phyloP scores from a whole-genome alignment of 2,329 filamentous ascomycete species.

The Monosporascus sp. region DNA sequence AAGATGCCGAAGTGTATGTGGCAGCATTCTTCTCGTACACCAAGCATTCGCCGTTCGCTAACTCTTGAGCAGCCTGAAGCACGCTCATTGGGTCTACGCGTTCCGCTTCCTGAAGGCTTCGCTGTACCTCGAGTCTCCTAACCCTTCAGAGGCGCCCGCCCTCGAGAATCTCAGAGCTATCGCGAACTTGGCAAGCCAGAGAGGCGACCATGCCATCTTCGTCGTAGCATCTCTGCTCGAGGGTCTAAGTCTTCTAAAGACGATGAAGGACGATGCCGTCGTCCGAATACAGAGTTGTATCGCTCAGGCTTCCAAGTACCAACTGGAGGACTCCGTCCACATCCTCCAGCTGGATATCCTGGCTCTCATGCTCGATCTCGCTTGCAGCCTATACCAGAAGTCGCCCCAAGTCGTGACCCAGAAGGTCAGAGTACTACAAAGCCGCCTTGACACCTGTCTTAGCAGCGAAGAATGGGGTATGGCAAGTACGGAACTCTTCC shows the following conservation, averaged over 20 bases:
- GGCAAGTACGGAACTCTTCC: conserved; percentile 42
- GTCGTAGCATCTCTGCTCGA: conserved; percentile 64
- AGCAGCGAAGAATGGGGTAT: conserved; percentile 40
- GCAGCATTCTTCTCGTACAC: not conserved
- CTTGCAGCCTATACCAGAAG: conserved; percentile 62
- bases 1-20: conserved; percentile 60
- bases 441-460: conserved; percentile 53
- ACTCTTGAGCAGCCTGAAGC: conserved; percentile 43
- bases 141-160: conserved; percentile 55
- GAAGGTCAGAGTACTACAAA: conserved; percentile 60
- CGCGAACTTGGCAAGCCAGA: conserved; percentile 50
- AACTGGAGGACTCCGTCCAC: conserved; percentile 57
- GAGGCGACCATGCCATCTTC: conserved; percentile 59
- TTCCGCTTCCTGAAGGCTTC: conserved; percentile 70
- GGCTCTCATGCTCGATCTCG: conserved; percentile 63
- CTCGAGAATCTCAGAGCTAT: conserved; percentile 67
- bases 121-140: conserved; percentile 58
- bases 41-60: conserved; percentile 7
- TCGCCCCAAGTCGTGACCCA: conserved; percentile 48
- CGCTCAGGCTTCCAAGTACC: conserved; percentile 67
- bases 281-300: conserved; percentile 68
- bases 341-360: conserved; percentile 64
- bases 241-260: conserved; percentile 62
- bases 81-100: conserved; percentile 69
- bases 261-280: conserved; percentile 58